Evolutionary conservation across 495 filamentous ascomycete species (phyloP).

Genomic region (Astrothelium macrocarpum): DNA sequence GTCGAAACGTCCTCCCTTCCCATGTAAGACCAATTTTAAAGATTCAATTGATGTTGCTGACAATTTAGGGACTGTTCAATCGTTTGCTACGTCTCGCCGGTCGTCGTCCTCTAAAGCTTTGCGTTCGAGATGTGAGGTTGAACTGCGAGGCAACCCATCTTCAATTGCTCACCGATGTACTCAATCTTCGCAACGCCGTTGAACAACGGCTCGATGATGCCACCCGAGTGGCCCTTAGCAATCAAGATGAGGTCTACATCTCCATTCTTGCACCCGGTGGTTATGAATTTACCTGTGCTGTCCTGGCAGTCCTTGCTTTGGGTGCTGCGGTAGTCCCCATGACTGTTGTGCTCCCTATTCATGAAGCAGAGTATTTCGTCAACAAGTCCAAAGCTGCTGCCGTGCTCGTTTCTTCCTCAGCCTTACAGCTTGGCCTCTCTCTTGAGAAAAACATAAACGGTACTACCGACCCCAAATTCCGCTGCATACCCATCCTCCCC

Average conservation of each 20-base stretch:
- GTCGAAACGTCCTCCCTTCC: slow-evolving; percentile 17
- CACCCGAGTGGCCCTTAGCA: neutral
- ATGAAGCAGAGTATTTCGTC: slow-evolving; percentile 40
- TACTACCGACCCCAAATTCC: slow-evolving; percentile 16
- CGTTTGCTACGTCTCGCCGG: slow-evolving; percentile 28
- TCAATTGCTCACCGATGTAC: slow-evolving; percentile 30
- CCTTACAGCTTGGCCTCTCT: slow-evolving; percentile 21
- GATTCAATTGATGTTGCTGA: too few species aligned
- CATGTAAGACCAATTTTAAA: too few species aligned
- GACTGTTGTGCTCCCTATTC: slow-evolving; percentile 28
- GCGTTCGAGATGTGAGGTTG: slow-evolving; percentile 22
- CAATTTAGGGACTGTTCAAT: slow-evolving; percentile 25
- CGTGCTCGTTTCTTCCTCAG: slow-evolving; percentile 20
- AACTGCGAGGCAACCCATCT: slow-evolving; percentile 25
- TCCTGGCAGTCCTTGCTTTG: slow-evolving; percentile 37
- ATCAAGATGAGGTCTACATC: slow-evolving; percentile 37
- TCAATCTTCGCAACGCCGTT: slow-evolving; percentile 21
- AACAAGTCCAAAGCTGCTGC: slow-evolving; percentile 25
- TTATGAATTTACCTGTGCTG: slow-evolving; percentile 41
- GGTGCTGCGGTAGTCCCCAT: slow-evolving; percentile 36
- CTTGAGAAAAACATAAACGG: slow-evolving; percentile 16
- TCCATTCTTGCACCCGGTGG: slow-evolving; percentile 39
- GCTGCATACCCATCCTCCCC: slow-evolving; percentile 21
- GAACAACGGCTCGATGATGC: slow-evolving; percentile 18
- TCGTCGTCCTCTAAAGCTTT: slow-evolving; percentile 17